A percentile compares a stretch with the other conserved stretches of the same genome.
Evolutionary conservation across 2,329 filamentous ascomycete species (phyloP).

Genomic region (Coniosporium tulheliwenetii): DNA sequence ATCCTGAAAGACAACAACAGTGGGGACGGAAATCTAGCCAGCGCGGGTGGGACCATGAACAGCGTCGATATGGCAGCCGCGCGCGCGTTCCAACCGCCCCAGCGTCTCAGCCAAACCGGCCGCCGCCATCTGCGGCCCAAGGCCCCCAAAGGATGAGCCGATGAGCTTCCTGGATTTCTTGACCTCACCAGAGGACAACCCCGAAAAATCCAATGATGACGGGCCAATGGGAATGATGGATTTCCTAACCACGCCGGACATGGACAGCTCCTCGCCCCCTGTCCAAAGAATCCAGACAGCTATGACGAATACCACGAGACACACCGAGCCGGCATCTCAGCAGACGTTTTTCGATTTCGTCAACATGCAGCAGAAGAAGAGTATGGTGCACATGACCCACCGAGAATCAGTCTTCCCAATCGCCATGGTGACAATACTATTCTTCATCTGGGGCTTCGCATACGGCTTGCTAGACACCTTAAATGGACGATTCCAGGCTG

Average conservation of each 20-base stretch:
- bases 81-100: conserved; percentile 12
- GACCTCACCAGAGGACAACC: neutral
- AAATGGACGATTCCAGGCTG: conserved; percentile 51
- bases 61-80: conserved; percentile 7
- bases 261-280: conserved; percentile 10
- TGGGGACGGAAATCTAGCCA: conserved; percentile 1
- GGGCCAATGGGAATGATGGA: conserved; percentile 31
- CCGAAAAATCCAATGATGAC: conserved; percentile 8
- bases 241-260: conserved; percentile 35
- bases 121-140: neutral
- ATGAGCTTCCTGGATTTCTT: neutral
- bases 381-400: conserved; percentile 49
- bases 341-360: conserved; percentile 62
- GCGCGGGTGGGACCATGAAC: neutral
- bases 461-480: conserved; percentile 76
- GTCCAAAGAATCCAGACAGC: conserved; percentile 22
- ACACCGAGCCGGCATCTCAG: conserved; percentile 14
- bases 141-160: neutral
- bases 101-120: neutral
- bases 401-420: conserved; percentile 57
- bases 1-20: conserved; percentile 35
- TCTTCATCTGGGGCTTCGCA: conserved; percentile 81
- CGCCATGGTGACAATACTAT: conserved; percentile 61
- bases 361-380: conserved; percentile 52
- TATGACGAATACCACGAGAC: conserved; percentile 21